A percentile compares a stretch with the other conserved stretches of the same genome.
Conservation (phyloP, 2,329 filamentous ascomycete genomes). For the Trichoderma endophyticum region DNA sequence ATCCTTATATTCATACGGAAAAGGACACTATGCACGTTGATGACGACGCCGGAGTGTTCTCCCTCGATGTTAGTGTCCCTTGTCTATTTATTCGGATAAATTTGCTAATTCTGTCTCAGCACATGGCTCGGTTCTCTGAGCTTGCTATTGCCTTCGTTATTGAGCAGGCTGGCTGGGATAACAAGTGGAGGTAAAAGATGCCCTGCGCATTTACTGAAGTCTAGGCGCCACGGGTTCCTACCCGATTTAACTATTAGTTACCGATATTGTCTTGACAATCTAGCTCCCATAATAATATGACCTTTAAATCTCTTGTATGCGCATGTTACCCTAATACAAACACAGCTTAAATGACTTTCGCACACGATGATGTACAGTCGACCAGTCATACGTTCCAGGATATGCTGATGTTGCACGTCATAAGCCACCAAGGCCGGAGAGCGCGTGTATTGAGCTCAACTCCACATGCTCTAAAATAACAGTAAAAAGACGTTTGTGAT, state of each 20-base stretch:
- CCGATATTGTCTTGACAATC: not conserved
- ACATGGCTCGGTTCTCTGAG: slow-evolving; percentile 41
- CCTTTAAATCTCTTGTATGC: not conserved
- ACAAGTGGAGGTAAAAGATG: slow-evolving; percentile 34
- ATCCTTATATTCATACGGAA: slow-evolving; percentile 37
- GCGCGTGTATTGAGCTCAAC: not conserved
- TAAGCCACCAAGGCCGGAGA: not conserved
- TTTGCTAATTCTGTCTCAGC: slow-evolving; percentile 26
- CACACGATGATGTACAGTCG: not conserved
- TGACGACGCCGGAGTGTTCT: slow-evolving; percentile 38
- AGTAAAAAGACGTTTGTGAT: not conserved
- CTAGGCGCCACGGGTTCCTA: not conserved
- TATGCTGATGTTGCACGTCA: not conserved
- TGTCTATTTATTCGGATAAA: not conserved
- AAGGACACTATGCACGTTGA: slow-evolving; percentile 39
- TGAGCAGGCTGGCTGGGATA: slow-evolving; percentile 41
- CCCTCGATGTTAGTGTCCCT: slow-evolving; percentile 33
- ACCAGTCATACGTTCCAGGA: not conserved
- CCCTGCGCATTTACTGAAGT: not conserved
- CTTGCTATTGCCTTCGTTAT: slow-evolving; percentile 39
- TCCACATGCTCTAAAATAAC: not conserved
- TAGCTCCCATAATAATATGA: not conserved
- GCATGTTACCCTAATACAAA: not conserved
- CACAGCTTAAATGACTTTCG: not conserved
- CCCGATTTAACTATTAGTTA: not conserved